Evolutionary conservation across 2,329 filamentous ascomycete species (phyloP).

Genomic region (Penicillium glabrum): DNA sequence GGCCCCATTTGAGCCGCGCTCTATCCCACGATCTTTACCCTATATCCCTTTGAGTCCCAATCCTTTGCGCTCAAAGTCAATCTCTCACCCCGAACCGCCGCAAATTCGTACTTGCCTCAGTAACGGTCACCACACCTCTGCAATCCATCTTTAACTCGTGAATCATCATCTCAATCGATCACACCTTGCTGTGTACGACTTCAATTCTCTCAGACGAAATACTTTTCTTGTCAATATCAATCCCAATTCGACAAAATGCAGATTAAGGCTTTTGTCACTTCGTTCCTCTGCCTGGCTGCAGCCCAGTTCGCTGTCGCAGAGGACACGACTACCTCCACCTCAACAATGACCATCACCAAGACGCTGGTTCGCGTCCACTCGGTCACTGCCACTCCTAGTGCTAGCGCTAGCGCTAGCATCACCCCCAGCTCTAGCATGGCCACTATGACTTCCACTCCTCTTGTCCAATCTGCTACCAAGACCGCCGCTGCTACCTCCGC

Average conservation of each 20-base stretch:
- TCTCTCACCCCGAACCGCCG: constrained; percentile 1
- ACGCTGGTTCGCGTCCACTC: constrained; percentile 47
- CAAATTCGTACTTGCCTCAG: not conserved
- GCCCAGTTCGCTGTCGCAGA: constrained; percentile 32
- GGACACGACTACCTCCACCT: constrained; percentile 26
- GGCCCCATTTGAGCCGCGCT: constrained; percentile 25
- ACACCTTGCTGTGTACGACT: not conserved
- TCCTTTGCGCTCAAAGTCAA: constrained; percentile 22
- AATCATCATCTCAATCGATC: not conserved
- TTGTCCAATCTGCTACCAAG: constrained; percentile 6
- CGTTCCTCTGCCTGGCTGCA: constrained; percentile 36
- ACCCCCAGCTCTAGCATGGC: constrained; percentile 11
- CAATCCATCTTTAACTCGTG: not conserved
- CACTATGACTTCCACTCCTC: constrained; percentile 21
- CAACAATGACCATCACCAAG: constrained; percentile 43
- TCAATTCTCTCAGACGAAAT: not conserved
- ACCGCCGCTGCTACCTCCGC: constrained; percentile 15
- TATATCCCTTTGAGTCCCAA: constrained; percentile 21
- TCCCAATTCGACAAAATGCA: constrained; percentile 34
- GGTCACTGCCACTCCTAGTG: constrained; percentile 29
- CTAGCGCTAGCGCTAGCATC: constrained; percentile 9
- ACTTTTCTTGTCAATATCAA: not conserved
- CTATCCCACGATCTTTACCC: constrained; percentile 28
- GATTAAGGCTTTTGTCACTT: constrained; percentile 32
- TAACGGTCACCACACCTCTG: not conserved